Conservation (phyloP, 140 eudicot genomes). For the Ambrosia hybrid region DNA sequence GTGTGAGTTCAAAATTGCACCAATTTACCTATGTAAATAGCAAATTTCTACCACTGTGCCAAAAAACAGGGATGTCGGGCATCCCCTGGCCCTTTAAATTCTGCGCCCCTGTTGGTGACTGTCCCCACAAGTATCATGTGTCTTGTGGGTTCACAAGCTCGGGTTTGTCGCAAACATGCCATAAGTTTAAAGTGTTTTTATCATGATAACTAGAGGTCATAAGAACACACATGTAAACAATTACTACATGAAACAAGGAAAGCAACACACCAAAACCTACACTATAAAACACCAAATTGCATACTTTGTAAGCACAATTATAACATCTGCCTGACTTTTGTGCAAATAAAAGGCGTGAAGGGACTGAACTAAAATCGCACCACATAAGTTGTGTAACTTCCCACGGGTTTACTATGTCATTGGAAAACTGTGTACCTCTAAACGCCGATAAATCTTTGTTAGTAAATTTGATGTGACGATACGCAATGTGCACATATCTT, state of each 20-base stretch:
- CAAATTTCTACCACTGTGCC: too few relatives aligned
- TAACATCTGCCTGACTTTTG: not conserved
- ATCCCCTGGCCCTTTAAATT: too few relatives aligned
- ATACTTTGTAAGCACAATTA: not conserved
- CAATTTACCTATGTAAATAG: too few relatives aligned
- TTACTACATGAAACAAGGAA: not conserved
- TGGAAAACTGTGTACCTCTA: constrained; percentile 16
- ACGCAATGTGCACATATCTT: constrained; percentile 6
- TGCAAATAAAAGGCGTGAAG: not conserved
- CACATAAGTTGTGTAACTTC: constrained; percentile 2
- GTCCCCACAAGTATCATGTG: too few relatives aligned
- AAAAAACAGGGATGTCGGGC: too few relatives aligned
- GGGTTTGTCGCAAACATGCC: not conserved
- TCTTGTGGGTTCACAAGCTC: too few relatives aligned
- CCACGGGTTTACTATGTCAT: constrained; percentile 19
- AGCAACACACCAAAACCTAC: not conserved
- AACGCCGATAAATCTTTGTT: constrained; percentile 4
- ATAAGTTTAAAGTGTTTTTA: not conserved
- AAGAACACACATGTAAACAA: not conserved
- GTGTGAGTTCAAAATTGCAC: too few relatives aligned
- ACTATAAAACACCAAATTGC: not conserved
- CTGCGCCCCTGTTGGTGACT: too few relatives aligned
- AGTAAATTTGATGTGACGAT: constrained; percentile 5
- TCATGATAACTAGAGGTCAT: not conserved
- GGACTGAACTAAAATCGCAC: not conserved